These are phyloP conservation scores for Detonula confervacea DNA, from an alignment of 352 stramenopile genomes.

Conservation along the genomic window DNA sequence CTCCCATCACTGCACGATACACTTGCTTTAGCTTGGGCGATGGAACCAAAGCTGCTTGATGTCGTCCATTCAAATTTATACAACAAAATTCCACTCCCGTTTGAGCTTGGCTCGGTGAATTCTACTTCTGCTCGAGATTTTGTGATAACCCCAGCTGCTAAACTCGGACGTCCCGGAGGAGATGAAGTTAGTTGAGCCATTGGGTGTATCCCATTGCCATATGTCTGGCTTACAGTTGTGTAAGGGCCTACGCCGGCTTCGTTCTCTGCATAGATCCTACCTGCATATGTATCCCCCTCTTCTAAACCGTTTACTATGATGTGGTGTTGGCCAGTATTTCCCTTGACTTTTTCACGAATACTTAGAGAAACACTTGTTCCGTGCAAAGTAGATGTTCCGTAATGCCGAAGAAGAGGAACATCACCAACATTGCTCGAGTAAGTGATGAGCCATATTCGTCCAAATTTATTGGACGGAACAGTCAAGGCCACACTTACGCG, in stretches of 20 bases:
- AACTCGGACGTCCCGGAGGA: constrained; percentile 34
- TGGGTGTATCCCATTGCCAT: constrained; percentile 54
- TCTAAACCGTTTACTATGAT: constrained; percentile 51
- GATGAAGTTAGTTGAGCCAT: constrained; percentile 43
- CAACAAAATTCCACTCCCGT: constrained; percentile 69
- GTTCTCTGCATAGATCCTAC: constrained; percentile 88
- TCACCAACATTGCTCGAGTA: constrained; percentile 62
- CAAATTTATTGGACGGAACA: constrained; percentile 25
- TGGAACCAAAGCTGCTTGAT: constrained; percentile 37
- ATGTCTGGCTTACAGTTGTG: constrained; percentile 49
- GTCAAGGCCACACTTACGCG: constrained; percentile 59
- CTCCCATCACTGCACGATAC: constrained; percentile 50
- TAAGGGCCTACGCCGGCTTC: constrained; percentile 88
- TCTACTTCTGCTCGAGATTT: constrained; percentile 56
- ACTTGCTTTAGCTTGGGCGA: constrained; percentile 31
- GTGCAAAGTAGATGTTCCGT: constrained; percentile 42
- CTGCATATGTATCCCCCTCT: constrained; percentile 80
- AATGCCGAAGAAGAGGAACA: constrained; percentile 60
- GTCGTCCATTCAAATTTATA: constrained; percentile 78
- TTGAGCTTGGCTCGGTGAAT: constrained; percentile 68
- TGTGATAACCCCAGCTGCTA: constrained; percentile 50
- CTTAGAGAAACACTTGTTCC: constrained; percentile 53
- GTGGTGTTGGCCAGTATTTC: constrained; percentile 34
- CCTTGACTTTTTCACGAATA: constrained; percentile 56
- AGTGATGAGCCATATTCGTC: constrained; percentile 55